Conservation (phyloP, 768 basidiomycete species). For the Fomitopsis pulvina region DNA sequence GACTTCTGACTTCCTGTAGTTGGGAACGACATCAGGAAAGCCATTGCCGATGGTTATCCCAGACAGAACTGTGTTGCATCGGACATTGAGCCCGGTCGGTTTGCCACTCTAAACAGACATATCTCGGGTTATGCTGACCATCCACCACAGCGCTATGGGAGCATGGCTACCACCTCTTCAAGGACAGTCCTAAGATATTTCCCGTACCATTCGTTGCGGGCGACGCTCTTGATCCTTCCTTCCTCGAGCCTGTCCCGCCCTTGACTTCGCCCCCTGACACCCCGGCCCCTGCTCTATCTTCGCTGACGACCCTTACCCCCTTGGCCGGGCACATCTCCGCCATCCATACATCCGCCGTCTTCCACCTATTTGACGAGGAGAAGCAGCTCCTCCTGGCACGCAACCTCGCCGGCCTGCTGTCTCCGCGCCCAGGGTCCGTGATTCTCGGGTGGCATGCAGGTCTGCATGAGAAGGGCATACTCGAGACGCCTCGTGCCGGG, state of each 20-base stretch:
- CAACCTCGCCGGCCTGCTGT: constrained; percentile 34
- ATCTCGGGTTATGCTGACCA: too few species aligned
- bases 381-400: constrained; percentile 37
- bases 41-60: constrained; percentile 33
- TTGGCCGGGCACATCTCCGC: constrained; percentile 14
- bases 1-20: constrained; percentile 19
- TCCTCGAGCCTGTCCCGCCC: constrained; percentile 28
- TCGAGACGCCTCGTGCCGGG: neutral
- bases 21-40: constrained; percentile 34
- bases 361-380: constrained; percentile 36
- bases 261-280: constrained; percentile 8
- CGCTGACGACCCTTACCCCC: constrained; percentile 34
- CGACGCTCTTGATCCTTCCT: constrained; percentile 38
- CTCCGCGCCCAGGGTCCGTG: constrained; percentile 36
- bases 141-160: constrained; percentile 44
- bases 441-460: constrained; percentile 39
- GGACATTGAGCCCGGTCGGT: constrained; percentile 28
- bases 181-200: constrained; percentile 41
- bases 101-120: neutral
- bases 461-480: constrained; percentile 14
- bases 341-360: constrained; percentile 41
- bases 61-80: constrained; percentile 27
- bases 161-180: constrained; percentile 52
- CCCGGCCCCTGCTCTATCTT: constrained; percentile 20
- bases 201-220: constrained; percentile 48